Evolutionary conservation across 371 early-diverging fungal species (phyloP).

Genomic region (Zancudomyces culisetae): DNA sequence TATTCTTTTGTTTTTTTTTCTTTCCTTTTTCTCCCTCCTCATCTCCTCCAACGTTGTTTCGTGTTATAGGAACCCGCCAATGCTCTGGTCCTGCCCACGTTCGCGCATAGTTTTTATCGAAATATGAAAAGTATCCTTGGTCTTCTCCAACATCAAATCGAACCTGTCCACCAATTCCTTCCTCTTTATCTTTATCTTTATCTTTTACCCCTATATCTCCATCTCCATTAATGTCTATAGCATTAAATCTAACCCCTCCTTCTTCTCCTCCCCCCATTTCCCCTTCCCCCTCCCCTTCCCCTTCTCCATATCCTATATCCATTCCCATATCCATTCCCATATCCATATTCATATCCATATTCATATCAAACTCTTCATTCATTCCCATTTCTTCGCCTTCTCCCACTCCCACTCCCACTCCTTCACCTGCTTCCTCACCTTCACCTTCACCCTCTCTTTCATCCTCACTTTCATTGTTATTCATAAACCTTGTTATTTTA

Average conservation of each 20-base stretch:
- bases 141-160: conserved; percentile 22
- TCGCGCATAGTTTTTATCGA: conserved; percentile 56
- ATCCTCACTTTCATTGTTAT: conserved; percentile 14
- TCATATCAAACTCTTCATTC: background rate
- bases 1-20: conserved; percentile 3
- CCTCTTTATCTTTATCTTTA: background rate
- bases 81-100: conserved; percentile 93
- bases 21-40: conserved; percentile 12
- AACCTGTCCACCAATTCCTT: conserved; percentile 4
- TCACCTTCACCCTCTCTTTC: conserved; percentile 7
- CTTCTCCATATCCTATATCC: conserved; percentile 14
- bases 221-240: conserved; percentile 5
- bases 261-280: conserved; percentile 5
- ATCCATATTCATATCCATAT: conserved; percentile 7
- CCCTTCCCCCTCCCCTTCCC: background rate
- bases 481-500: conserved; percentile 1
- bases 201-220: conserved; percentile 14
- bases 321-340: conserved; percentile 6
- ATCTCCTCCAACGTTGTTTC: conserved; percentile 10
- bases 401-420: conserved; percentile 7
- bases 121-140: conserved; percentile 63
- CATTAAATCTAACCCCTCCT: conserved; percentile 5
- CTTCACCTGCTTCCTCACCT: conserved; percentile 4
- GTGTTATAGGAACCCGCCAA: conserved; percentile 50
- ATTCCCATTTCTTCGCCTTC: background rate